Conservation (phyloP, 2,329 filamentous ascomycete genomes). For the Colletotrichum liaoningense region DNA sequence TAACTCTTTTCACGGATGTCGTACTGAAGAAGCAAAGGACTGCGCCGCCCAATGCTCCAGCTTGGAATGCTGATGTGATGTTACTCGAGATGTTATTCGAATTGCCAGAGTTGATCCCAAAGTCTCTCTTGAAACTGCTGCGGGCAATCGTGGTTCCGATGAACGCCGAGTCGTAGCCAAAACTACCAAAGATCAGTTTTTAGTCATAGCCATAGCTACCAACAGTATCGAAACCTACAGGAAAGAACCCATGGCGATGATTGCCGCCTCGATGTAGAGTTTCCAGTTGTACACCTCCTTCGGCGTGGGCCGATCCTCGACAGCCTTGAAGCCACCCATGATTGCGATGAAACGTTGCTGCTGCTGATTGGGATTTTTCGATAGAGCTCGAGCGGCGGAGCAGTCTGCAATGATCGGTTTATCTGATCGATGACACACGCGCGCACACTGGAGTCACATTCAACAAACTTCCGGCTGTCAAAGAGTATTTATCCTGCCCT, state of each 20-base stretch:
- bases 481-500: slow-evolving; percentile 34
- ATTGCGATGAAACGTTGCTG: background rate
- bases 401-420: background rate
- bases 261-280: slow-evolving; percentile 58
- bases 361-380: background rate
- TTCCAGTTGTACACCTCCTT: slow-evolving; percentile 66
- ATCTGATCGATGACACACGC: background rate
- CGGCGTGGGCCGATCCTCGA: slow-evolving; percentile 66
- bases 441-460: background rate
- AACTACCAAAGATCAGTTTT: slow-evolving; percentile 44
- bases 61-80: slow-evolving; percentile 60
- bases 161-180: slow-evolving; percentile 66
- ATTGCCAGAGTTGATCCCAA: slow-evolving; percentile 43
- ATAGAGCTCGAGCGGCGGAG: background rate
- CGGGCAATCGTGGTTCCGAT: slow-evolving; percentile 65
- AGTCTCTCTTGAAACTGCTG: slow-evolving; percentile 57
- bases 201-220: background rate
- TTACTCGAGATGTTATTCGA: slow-evolving; percentile 50
- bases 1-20: slow-evolving; percentile 17
- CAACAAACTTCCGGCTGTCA: slow-evolving; percentile 5
- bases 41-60: slow-evolving; percentile 65
- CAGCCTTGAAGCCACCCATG: slow-evolving; percentile 56
- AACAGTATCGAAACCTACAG: slow-evolving; percentile 44
- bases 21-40: slow-evolving; percentile 56
- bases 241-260: slow-evolving; percentile 60